Percentiles rank a stretch among this genome's conserved stretches.
phyloP scores from a whole-genome alignment of 164 flowering plant genomes.

The Aristolochia contorta region DNA sequence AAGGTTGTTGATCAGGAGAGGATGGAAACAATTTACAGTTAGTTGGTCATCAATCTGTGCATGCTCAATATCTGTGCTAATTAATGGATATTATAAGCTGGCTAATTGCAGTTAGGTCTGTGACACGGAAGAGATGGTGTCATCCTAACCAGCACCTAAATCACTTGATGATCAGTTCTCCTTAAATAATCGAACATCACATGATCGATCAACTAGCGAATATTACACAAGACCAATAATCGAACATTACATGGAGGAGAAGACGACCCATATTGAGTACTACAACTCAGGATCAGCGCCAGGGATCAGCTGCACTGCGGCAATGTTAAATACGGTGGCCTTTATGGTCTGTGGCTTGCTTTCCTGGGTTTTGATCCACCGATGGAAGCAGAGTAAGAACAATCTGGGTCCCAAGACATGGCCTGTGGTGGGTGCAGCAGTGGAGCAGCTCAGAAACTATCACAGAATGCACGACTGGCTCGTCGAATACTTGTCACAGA shows the following conservation, averaged over 20 bases:
- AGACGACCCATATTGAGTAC: background rate
- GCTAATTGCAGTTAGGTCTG: constrained; percentile 1
- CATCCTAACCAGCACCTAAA: constrained; percentile 12
- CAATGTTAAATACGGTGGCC: no score
- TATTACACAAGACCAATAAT: background rate
- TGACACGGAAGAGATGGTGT: constrained; percentile 5
- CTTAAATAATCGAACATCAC: background rate
- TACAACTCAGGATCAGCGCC: no score
- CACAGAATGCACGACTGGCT: constrained; percentile 95
- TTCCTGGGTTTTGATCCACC: constrained; percentile 53
- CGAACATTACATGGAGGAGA: background rate
- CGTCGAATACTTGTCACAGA: constrained; percentile 42
- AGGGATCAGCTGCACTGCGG: no score
- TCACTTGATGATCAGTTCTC: background rate
- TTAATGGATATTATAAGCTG: no score
- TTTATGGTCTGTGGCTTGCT: constrained; percentile 18
- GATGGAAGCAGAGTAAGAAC: constrained; percentile 63
- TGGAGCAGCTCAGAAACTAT: constrained; percentile 69
- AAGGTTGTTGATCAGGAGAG: no score
- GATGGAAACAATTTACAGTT: no score
- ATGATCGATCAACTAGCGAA: no score
- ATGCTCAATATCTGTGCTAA: no score
- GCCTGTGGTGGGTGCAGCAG: constrained; percentile 85
- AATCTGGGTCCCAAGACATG: constrained; percentile 78
- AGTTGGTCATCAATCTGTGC: no score